A percentile compares a stretch with the other conserved stretches of the same genome.
phyloP scores from a whole-genome alignment of 2,329 filamentous ascomycete species.

The Apiospora aurea region DNA sequence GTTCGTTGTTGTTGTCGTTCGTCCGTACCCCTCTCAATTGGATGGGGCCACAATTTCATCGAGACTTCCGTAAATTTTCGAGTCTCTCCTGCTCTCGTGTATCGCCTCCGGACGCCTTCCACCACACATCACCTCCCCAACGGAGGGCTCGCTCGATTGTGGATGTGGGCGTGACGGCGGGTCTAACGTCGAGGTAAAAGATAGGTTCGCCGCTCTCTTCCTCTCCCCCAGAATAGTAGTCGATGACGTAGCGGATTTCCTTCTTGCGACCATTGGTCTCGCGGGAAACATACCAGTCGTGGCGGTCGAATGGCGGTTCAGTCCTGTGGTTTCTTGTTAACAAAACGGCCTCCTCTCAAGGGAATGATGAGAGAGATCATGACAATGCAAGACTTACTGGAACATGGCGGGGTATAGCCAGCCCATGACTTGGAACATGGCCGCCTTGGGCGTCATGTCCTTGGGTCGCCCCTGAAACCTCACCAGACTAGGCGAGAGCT shows the following conservation, averaged over 20 bases:
- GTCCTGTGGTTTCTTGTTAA: slow-evolving; percentile 54
- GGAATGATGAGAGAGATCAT: no score
- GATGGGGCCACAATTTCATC: slow-evolving; percentile 1
- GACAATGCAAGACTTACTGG: slow-evolving; percentile 59
- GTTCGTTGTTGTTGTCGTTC: not conserved
- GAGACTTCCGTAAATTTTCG: slow-evolving; percentile 24
- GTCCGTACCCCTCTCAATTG: not conserved
- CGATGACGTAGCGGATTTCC: slow-evolving; percentile 93
- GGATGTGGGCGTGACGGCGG: slow-evolving; percentile 81
- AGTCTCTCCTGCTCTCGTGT: slow-evolving; percentile 54
- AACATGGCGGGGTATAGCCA: slow-evolving; percentile 82
- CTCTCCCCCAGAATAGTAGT: slow-evolving; percentile 90
- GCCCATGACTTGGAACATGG: slow-evolving; percentile 81
- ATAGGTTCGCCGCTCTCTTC: slow-evolving; percentile 89
- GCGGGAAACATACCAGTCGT: slow-evolving; percentile 94
- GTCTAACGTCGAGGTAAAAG: slow-evolving; percentile 93
- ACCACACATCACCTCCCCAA: slow-evolving; percentile 94
- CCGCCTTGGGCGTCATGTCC: slow-evolving; percentile 91
- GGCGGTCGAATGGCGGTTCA: slow-evolving; percentile 90
- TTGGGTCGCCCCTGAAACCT: slow-evolving; percentile 89
- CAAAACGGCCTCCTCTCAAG: not conserved
- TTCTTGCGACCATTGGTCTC: slow-evolving; percentile 70
- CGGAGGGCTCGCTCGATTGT: slow-evolving; percentile 83
- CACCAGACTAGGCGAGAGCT: slow-evolving; percentile 74
- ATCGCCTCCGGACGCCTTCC: slow-evolving; percentile 79